Base-by-base conservation (phyloP, 1,139 yeast species). In the Debaryomycetaceae sp. region DNA sequence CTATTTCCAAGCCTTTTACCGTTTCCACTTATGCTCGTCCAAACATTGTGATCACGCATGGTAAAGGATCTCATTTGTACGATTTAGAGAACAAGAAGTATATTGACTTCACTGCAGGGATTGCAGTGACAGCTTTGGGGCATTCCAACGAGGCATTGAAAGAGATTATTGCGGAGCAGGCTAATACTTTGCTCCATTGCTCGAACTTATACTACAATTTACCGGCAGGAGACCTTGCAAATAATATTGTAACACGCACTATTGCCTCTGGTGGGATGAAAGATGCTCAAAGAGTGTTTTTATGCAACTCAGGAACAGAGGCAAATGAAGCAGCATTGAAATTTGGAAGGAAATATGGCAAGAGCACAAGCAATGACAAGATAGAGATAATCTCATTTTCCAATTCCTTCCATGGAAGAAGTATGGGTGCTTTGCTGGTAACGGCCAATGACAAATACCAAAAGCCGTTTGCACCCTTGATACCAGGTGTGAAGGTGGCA, bases 281-380 rank as follows among this genome's bases (percentile, higher is more conserved):
- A 38, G 75, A 81, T 51, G 96, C 96, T 2, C 70, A 86, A 26
- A 72, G 83, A 44, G 96, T 89, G n/a, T 92, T 92, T 54, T 67
- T 92, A 44, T 83, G 94, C 57, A 92, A 91, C 58, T 85, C 96
- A 0, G 98, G 98, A 36, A 83, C 98, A 6, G 98, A 92, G 63
- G 98, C 98, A 41, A 92, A 91, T 56, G 98, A 92, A 61, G 98
- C 98, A 1, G 98, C 98, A 0, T 67, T 92, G 53, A 92, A 92
- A 61, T 92, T 92, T 68, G 97, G 97, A 14, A 79, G 97, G 58
- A 91, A 88, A 59, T 76, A 79, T 55, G 96, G 95, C 41, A 81
- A 81, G 49, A 50, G 68, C 4, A 61, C 73, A 33, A 61, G 64
- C 42, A 73, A 70, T 11, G 75, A 73, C 33, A 91, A 91, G 58